Conservation (phyloP, 495 filamentous ascomycete species). For the Aspergillus nanangensis region DNA sequence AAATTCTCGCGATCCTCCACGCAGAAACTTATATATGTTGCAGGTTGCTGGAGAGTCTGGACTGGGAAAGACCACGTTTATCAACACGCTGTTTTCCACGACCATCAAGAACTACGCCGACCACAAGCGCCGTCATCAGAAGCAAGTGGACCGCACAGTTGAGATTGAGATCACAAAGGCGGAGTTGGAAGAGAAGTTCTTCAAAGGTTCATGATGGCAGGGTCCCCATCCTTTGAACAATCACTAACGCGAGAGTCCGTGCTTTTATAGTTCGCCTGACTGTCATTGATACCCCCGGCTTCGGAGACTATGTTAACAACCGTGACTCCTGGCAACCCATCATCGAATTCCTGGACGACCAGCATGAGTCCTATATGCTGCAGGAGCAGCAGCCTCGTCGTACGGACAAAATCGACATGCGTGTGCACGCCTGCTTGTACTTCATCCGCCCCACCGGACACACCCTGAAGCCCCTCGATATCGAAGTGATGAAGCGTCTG, state of each 20-base stretch:
- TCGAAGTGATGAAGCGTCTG: conserved; percentile 98
- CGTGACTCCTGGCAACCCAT: conserved; percentile 99
- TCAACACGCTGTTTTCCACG: conserved; percentile 99
- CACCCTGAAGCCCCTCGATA: conserved; percentile 96
- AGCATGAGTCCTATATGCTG: conserved; percentile 99
- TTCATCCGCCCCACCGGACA: conserved; percentile 98
- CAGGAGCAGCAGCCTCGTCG: conserved; percentile 99
- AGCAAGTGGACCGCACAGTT: conserved; percentile 98
- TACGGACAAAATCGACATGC: conserved; percentile 97
- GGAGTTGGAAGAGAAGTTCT: conserved; percentile 99
- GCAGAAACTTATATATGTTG: conserved; percentile 24
- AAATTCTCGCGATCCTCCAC: not conserved
- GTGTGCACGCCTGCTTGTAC: conserved; percentile 97
- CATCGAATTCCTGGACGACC: conserved; percentile 98
- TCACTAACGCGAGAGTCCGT: conserved; percentile 13
- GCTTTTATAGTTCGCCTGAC: conserved; percentile 77
- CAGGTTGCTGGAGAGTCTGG: conserved; percentile 98
- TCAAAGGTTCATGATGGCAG: conserved; percentile 70
- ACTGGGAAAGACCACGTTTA: conserved; percentile 98
- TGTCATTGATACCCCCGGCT: conserved; percentile 97
- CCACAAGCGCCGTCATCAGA: conserved; percentile 95
- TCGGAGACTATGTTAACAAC: conserved; percentile 99
- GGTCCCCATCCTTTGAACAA: not conserved
- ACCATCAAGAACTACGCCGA: conserved; percentile 99
- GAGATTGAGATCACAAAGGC: conserved; percentile 99